Conservation (phyloP, 768 basidiomycete species). For the Lactarius sanguifluus region DNA sequence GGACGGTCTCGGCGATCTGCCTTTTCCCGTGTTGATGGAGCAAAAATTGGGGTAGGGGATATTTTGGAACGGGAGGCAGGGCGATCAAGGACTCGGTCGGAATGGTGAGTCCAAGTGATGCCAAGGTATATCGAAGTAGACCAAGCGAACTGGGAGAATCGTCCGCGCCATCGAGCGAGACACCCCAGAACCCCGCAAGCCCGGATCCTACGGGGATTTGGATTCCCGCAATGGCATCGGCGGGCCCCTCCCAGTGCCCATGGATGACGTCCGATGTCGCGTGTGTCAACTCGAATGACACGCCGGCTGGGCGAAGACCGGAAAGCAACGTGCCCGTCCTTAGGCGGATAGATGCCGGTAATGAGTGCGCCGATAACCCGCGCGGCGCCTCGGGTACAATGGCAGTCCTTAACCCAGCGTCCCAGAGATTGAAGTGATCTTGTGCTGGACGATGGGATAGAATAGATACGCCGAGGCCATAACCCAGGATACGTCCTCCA, state of each 20-base stretch:
- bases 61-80: slow-evolving; percentile 43
- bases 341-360: slow-evolving; percentile 15
- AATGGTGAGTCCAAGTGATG: slow-evolving; percentile 36
- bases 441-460: slow-evolving; percentile 34
- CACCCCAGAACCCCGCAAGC: slow-evolving; percentile 24
- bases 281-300: slow-evolving; percentile 15
- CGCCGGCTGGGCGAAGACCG: slow-evolving; percentile 14
- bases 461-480: slow-evolving; percentile 62
- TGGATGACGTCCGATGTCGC: not conserved
- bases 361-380: not conserved
- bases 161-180: slow-evolving; percentile 10
- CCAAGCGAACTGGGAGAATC: slow-evolving; percentile 1
- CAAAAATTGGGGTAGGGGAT: slow-evolving; percentile 58
- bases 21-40: slow-evolving; percentile 47
- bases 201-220: slow-evolving; percentile 24
- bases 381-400: slow-evolving; percentile 16
- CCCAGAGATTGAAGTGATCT: slow-evolving; percentile 37
- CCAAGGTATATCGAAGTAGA: slow-evolving; percentile 20
- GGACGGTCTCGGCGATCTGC: slow-evolving; percentile 41
- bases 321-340: slow-evolving; percentile 14
- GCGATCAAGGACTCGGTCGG: slow-evolving; percentile 21
- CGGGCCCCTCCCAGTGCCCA: slow-evolving; percentile 20
- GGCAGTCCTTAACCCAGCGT: slow-evolving; percentile 39
- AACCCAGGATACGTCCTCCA: slow-evolving; percentile 71
- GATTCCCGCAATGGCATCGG: slow-evolving; percentile 17